Base-by-base conservation (phyloP, 768 basidiomycete genomes). In the Strobilomyces confusus region DNA sequence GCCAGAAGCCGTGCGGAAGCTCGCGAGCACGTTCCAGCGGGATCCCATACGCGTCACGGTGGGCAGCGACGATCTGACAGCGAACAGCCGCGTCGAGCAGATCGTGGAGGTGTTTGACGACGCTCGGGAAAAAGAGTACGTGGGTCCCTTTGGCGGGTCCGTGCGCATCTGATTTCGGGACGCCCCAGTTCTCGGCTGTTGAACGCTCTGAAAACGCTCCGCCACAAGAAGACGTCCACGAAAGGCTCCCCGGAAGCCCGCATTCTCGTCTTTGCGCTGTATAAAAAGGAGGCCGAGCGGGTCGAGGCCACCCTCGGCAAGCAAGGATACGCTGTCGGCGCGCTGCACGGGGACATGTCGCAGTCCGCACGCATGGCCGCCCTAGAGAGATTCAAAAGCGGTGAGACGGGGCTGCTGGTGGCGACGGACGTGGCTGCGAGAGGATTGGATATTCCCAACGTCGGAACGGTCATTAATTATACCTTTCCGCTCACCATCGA, bases 351-450 rank as follows among this genome's bases (percentile, higher is more conserved):
- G 1, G 95, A 98, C 71, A 79, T 98, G 82, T 79, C 86, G 12
- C 95, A 98, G 69, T 74, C 73, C 19, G 86, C 87, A 44, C 81
- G 97, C 5, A 83, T 93, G 74, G 86, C 88, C 42, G 86, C 93
- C 12, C 75, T 98, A 20, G 87, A 93, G 36, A 82, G 80, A 49
- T 99, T 99, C 76, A 86, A 93, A 69, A 81, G 77, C 30, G 95
- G 95, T 3, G 79, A 76, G 49, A 87, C 84, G 8, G 82, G 85
- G 38, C 66, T 98, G 25, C 77, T 98, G 57, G 95, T 99, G 47
- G 97, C 97, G 9, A 99, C 92, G 22, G 97, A 99, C 68, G 97
- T 99, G 9, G 97, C 97, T 7, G 94, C 97, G 43, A 83, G 97
- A 49, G 97, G 97, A 9, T 75, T 99, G 58, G 97, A 99, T 75